These are phyloP conservation scores for Xylaria telfairii DNA, from an alignment of 495 filamentous ascomycete genomes.

Conservation along the genomic window DNA sequence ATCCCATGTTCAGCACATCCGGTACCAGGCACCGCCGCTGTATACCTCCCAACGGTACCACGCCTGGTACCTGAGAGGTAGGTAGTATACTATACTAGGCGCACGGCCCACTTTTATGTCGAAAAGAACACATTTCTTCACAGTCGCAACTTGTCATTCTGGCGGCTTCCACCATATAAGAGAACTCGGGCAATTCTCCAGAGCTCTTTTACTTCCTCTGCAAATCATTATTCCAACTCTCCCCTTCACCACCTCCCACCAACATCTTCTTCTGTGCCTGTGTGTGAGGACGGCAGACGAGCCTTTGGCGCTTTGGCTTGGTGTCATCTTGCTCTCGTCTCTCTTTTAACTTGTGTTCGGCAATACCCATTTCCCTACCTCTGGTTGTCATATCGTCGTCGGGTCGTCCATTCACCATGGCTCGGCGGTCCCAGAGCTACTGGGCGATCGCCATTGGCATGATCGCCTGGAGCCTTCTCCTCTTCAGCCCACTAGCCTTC, in stretches of 20 bases:
- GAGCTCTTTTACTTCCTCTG: neutral
- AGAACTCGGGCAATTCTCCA: constrained; percentile 12
- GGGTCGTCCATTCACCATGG: constrained; percentile 50
- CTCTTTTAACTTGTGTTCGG: constrained; percentile 22
- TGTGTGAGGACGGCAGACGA: constrained; percentile 19
- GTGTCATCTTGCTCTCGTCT: constrained; percentile 19
- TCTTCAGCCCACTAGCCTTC: constrained; percentile 76
- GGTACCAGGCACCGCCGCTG: neutral
- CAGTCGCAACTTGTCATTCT: constrained; percentile 29
- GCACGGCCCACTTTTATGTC: constrained; percentile 20
- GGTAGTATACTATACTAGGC: neutral
- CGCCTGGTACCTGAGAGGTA: neutral
- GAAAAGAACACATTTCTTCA: constrained; percentile 28
- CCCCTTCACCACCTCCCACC: constrained; percentile 12
- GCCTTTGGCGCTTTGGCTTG: constrained; percentile 22
- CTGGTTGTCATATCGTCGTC: constrained; percentile 15
- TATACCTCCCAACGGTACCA: neutral
- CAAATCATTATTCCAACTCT: constrained; percentile 19
- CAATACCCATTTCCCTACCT: constrained; percentile 16
- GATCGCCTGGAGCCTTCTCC: constrained; percentile 81
- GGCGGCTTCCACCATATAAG: constrained; percentile 30
- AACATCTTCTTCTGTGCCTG: constrained; percentile 27
- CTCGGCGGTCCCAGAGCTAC: constrained; percentile 58
- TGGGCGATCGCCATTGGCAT: constrained; percentile 68
- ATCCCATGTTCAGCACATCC: neutral